phyloP scores from a whole-genome alignment of 2,329 filamentous ascomycete genomes.

The Curvularia verruculosa region DNA sequence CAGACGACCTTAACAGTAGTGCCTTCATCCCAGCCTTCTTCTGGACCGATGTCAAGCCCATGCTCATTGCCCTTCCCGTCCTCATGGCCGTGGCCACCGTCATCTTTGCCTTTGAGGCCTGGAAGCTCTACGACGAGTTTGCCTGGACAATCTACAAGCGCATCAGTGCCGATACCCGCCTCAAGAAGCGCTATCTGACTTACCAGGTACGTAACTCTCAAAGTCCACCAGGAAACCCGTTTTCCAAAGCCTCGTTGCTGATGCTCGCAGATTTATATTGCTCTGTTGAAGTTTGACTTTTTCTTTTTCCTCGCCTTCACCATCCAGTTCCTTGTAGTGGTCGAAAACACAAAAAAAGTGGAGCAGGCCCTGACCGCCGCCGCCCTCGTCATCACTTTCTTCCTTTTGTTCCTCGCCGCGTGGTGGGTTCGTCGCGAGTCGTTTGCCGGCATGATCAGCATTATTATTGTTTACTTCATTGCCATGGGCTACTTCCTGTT shows the following conservation, averaged over 20 bases:
- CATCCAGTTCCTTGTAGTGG: slow-evolving; percentile 94
- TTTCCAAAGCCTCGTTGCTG: slow-evolving; percentile 10
- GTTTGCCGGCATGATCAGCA: slow-evolving; percentile 73
- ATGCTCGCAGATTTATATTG: slow-evolving; percentile 83
- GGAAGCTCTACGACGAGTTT: slow-evolving; percentile 98
- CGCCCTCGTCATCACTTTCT: slow-evolving; percentile 88
- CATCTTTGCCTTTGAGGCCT: slow-evolving; percentile 76
- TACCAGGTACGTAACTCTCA: slow-evolving; percentile 86
- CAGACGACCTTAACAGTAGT: slow-evolving; percentile 58
- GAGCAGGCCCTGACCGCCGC: slow-evolving; percentile 88
- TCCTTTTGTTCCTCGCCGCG: slow-evolving; percentile 83
- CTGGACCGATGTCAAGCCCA: slow-evolving; percentile 74
- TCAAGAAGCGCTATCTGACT: slow-evolving; percentile 95
- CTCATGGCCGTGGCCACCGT: slow-evolving; percentile 79
- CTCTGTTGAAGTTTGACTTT: slow-evolving; percentile 97
- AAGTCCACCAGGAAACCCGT: not conserved
- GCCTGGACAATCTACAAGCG: slow-evolving; percentile 99
- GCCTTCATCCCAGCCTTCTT: slow-evolving; percentile 60
- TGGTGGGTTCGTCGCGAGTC: slow-evolving; percentile 86
- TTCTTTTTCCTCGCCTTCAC: slow-evolving; percentile 99
- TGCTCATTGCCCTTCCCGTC: slow-evolving; percentile 82
- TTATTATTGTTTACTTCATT: slow-evolving; percentile 86
- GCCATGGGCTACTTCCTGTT: slow-evolving; percentile 95
- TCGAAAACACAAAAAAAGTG: slow-evolving; percentile 68
- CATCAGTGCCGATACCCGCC: slow-evolving; percentile 93